phyloP scores from a whole-genome alignment of 1,284 basidiomycete species.

The Coniferiporia sulphurascens region DNA sequence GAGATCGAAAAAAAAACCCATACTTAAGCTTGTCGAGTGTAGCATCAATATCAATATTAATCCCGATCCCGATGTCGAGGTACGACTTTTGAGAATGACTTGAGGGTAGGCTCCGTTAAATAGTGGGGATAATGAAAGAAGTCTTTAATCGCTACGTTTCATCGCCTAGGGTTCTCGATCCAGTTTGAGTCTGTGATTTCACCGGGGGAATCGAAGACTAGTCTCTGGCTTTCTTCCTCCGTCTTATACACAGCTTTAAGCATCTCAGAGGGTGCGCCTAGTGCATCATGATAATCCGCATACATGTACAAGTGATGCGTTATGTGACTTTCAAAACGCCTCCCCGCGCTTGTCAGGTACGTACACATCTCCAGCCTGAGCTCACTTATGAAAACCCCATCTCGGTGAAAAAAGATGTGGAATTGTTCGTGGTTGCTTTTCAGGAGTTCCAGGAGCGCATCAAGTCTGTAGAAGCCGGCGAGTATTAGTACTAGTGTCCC shows the following conservation, averaged over 20 bases:
- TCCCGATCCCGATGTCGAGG: conserved; percentile 38
- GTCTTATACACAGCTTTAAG: conserved; percentile 40
- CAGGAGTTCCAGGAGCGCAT: conserved; percentile 39
- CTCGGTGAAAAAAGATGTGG: conserved; percentile 60
- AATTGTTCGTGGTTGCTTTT: conserved; percentile 52
- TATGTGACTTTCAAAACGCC: conserved; percentile 36
- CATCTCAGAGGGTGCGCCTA: conserved; percentile 39
- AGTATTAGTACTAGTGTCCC: too few relatives aligned
- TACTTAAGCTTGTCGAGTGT: conserved; percentile 54
- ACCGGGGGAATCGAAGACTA: conserved; percentile 38
- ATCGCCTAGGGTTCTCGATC: conserved; percentile 43
- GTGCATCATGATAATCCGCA: conserved; percentile 43
- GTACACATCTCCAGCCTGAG: not conserved
- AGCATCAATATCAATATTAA: too few relatives aligned
- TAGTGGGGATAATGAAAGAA: not conserved
- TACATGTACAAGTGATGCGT: conserved; percentile 43
- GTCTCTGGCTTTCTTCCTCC: conserved; percentile 36
- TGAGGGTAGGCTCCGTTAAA: conserved; percentile 43
- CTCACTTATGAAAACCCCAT: conserved; percentile 52
- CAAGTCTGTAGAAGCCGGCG: conserved; percentile 42
- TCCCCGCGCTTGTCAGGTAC: too few relatives aligned
- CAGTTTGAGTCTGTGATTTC: conserved; percentile 42
- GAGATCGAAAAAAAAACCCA: conserved; percentile 50
- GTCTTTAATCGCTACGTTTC: conserved; percentile 31
- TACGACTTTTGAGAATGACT: conserved; percentile 47